phyloP scores from a whole-genome alignment of 2,329 filamentous ascomycete genomes.

The Calycina herbarum region DNA sequence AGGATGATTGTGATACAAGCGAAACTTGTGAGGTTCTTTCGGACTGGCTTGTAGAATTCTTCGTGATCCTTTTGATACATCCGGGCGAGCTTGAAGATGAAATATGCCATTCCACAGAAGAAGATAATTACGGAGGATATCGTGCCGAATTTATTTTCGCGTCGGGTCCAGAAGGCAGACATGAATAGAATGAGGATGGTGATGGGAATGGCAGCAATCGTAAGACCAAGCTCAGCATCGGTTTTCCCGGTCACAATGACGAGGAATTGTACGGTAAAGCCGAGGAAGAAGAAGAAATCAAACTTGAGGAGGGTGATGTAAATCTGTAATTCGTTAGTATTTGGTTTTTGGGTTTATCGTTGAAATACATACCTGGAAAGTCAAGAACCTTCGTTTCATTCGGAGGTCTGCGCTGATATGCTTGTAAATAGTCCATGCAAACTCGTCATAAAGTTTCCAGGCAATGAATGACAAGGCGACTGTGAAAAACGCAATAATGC shows the following conservation, averaged over 20 bases:
- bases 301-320: conserved; percentile 98
- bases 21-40: conserved; percentile 86
- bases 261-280: conserved; percentile 96
- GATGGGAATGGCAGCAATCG: conserved; percentile 84
- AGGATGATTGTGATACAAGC: conserved; percentile 89
- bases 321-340: conserved; percentile 57
- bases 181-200: conserved; percentile 85
- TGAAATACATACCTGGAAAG: conserved; percentile 73
- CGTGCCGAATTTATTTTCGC: conserved; percentile 81
- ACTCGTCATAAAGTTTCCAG: conserved; percentile 97
- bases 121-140: conserved; percentile 77
- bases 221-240: conserved; percentile 79
- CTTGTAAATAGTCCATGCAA: conserved; percentile 99
- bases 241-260: conserved; percentile 76
- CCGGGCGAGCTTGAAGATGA: conserved; percentile 95
- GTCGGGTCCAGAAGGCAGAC: conserved; percentile 81
- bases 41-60: conserved; percentile 71
- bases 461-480: conserved; percentile 72
- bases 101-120: conserved; percentile 87
- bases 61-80: conserved; percentile 74
- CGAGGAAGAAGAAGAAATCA: conserved; percentile 99
- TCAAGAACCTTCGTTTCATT: conserved; percentile 94
- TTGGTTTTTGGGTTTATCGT: neutral
- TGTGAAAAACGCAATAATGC: conserved; percentile 75
- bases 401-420: conserved; percentile 96